Base-by-base conservation (phyloP, 768 basidiomycete genomes). In the Tulasnella sp. region DNA sequence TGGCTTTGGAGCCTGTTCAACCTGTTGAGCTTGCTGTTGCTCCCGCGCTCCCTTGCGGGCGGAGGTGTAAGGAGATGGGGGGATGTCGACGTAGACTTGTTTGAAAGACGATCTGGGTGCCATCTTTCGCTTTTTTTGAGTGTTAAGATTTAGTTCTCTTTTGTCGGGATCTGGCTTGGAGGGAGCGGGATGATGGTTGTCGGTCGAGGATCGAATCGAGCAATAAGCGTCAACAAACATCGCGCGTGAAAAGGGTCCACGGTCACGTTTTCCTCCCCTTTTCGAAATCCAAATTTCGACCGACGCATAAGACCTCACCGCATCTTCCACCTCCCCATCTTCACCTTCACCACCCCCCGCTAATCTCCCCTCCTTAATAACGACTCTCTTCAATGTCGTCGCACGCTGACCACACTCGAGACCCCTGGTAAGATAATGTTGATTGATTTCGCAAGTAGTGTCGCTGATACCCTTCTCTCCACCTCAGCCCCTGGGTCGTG, bases 401-500 rank as follows among this genome's bases (percentile, higher is more conserved):
- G 46, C 91, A 92, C 85, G 93, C 93, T 82, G 95, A 97, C 86
- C 95, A 96, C 85, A 94, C 95, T 77, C 87, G 95, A 85, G 95
- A 97, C 85, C 95, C 95, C 79, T 97, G 95, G 95, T 92, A 83
- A 79, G 88, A 81, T 32, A 74, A 0, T 46, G n/a, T 26, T 55
- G 44, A 29, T 20, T 46, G 42, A 51, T 48, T 71, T 61, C 20
- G 46, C n/a, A 37, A 18, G 51, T 9, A 16, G 72, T 61, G 23
- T 55, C 23, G 44, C 55, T 40, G 18, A 18, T 11, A 9, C 4
- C 2, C 35, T 35, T 71, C 71, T 4, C 73, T 37, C 13, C 18
- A 2, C n/a, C 51, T 44, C 82, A 98, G 97, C 86, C 97, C 97
- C 82, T 98, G 96, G 95, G 96, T 98, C 74, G 93, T 98, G 83